A percentile compares a stretch with the other conserved stretches of the same genome.
Conservation (phyloP, 192 early-diverging fungal genomes). For the Endogone sp. region DNA sequence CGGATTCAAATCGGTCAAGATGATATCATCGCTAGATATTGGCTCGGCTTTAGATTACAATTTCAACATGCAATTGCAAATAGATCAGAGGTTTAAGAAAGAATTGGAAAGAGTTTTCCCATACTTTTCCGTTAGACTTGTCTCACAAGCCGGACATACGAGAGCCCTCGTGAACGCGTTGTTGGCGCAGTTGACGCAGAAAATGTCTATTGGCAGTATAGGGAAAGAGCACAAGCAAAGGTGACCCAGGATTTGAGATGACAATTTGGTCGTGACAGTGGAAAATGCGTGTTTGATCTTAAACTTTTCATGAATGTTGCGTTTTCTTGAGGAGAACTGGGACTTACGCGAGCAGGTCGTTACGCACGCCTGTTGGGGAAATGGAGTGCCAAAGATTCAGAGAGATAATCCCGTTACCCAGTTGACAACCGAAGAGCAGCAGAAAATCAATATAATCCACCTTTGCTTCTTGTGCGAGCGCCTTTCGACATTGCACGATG, state of each 20-base stretch:
- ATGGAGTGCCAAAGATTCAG: neutral
- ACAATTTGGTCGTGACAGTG: no score
- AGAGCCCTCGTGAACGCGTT: slow-evolving; percentile 40
- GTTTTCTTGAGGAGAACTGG: no score
- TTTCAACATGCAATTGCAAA: no score
- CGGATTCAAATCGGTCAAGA: slow-evolving; percentile 50
- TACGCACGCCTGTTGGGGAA: slow-evolving; percentile 47
- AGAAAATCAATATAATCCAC: slow-evolving; percentile 6
- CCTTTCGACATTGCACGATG: slow-evolving; percentile 33
- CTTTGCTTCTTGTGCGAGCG: slow-evolving; percentile 28
- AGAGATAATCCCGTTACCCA: neutral
- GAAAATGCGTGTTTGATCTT: no score
- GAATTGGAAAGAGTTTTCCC: no score
- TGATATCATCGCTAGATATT: slow-evolving; percentile 45
- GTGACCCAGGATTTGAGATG: no score
- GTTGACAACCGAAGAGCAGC: neutral
- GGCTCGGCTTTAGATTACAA: neutral
- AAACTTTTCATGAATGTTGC: no score
- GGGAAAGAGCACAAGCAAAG: no score
- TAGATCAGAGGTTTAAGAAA: no score
- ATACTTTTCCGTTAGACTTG: slow-evolving; percentile 46
- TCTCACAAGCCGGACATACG: slow-evolving; percentile 62
- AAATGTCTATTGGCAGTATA: slow-evolving; percentile 50
- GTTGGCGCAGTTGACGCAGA: slow-evolving; percentile 59
- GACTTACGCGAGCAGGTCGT: slow-evolving; percentile 65